Evolutionary conservation across 768 basidiomycete species (phyloP).

Genomic region (Hygrophoropsis aurantiaca): DNA sequence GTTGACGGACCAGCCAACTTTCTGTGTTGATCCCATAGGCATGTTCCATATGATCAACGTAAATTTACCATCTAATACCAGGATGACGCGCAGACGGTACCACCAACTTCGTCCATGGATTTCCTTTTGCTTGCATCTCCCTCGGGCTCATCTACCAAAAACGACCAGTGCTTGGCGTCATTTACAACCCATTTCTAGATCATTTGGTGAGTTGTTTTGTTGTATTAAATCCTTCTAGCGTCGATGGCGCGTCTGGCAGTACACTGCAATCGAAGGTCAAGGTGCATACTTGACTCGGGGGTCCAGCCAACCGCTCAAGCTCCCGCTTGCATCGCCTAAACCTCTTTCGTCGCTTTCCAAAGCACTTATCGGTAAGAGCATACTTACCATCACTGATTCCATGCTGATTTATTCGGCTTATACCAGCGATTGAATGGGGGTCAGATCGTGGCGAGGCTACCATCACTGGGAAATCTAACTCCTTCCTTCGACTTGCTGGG

Average conservation of each 20-base stretch:
- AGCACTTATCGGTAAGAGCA: conserved; percentile 61
- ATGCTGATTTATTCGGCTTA: background rate
- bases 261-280: conserved; percentile 75
- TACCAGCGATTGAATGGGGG: conserved; percentile 85
- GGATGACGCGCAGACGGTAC: conserved; percentile 73
- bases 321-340: conserved; percentile 67
- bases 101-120: conserved; percentile 85
- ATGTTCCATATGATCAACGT: conserved; percentile 12
- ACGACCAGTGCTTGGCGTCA: conserved; percentile 83
- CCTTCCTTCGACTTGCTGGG: conserved; percentile 76
- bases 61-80: background rate
- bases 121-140: conserved; percentile 88
- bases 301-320: conserved; percentile 42
- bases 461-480: conserved; percentile 58
- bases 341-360: conserved; percentile 67
- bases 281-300: conserved; percentile 74
- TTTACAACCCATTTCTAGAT: conserved; percentile 90
- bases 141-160: conserved; percentile 85
- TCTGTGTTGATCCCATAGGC: conserved; percentile 96
- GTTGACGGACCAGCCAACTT: conserved; percentile 87
- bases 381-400: conserved; percentile 5
- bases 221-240: background rate
- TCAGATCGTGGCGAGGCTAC: conserved; percentile 62
- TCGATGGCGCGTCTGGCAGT: conserved; percentile 38
- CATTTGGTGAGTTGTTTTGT: conserved; percentile 54